Conservation (phyloP, 768 basidiomycete genomes). For the Thelephora aurantiotincta region DNA sequence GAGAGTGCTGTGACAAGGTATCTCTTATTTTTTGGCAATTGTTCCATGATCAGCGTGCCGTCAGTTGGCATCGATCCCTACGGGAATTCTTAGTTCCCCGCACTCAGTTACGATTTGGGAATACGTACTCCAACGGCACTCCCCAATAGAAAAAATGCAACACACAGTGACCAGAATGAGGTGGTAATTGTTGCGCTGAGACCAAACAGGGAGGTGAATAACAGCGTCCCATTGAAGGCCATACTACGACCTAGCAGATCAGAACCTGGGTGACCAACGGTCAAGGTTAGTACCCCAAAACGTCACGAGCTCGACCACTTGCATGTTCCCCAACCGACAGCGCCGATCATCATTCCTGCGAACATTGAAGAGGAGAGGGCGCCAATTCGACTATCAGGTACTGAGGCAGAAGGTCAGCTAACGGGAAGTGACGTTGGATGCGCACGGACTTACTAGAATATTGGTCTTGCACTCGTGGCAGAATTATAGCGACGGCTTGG, state of each 20-base stretch:
- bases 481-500: constrained; percentile 79
- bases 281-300: background rate
- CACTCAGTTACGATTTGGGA: background rate
- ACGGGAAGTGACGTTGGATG: constrained; percentile 3
- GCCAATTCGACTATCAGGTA: constrained; percentile 68
- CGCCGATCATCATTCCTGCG: constrained; percentile 95
- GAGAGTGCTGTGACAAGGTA: constrained; percentile 87
- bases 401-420: constrained; percentile 21
- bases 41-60: constrained; percentile 83
- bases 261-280: constrained; percentile 39
- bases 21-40: constrained; percentile 84
- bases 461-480: constrained; percentile 93
- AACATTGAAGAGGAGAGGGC: constrained; percentile 80
- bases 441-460: constrained; percentile 43
- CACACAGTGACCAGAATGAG: constrained; percentile 55
- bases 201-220: constrained; percentile 84
- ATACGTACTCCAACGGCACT: constrained; percentile 79
- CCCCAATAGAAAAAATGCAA: constrained; percentile 76
- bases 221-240: constrained; percentile 88
- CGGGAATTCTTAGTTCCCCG: background rate
- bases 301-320: constrained; percentile 12
- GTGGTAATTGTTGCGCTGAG: constrained; percentile 61
- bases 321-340: constrained; percentile 88
- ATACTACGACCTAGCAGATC: constrained; percentile 79
- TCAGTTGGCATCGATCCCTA: constrained; percentile 96